A percentile compares a stretch with the other conserved stretches of the same genome.
Evolutionary conservation across 495 filamentous ascomycete genomes (phyloP).

Genomic region (Darksidea phi): DNA sequence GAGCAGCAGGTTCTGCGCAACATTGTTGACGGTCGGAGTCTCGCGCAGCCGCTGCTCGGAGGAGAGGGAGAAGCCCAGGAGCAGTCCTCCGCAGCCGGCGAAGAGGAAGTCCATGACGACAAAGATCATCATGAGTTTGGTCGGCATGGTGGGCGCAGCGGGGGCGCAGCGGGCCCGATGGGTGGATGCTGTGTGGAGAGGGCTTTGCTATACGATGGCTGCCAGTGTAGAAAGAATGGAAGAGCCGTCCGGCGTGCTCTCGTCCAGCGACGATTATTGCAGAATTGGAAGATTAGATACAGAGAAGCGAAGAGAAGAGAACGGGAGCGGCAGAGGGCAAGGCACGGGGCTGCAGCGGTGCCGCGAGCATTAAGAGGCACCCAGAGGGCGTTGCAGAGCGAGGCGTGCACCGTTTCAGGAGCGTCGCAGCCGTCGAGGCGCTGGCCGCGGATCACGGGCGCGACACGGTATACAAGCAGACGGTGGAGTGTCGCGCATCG

Average conservation of each 20-base stretch:
- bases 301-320: conserved; percentile 26
- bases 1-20: conserved; percentile 63
- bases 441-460: conserved; percentile 22
- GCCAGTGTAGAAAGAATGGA: conserved; percentile 17
- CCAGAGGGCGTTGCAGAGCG: conserved; percentile 30
- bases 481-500: conserved; percentile 1
- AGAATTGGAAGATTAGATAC: conserved; percentile 24
- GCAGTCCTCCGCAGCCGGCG: conserved; percentile 59
- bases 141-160: conserved; percentile 29
- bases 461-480: conserved; percentile 14
- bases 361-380: conserved; percentile 32
- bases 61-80: conserved; percentile 62
- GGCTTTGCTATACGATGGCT: not conserved
- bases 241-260: conserved; percentile 35
- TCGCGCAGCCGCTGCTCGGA: conserved; percentile 51
- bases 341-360: conserved; percentile 14
- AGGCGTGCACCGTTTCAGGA: conserved; percentile 31
- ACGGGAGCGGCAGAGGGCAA: conserved; percentile 17
- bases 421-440: conserved; percentile 11
- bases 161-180: too few relatives aligned
- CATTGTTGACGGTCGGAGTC: conserved; percentile 52
- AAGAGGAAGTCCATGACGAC: conserved; percentile 57
- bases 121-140: conserved; percentile 39
- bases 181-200: too few relatives aligned
- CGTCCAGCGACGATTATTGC: conserved; percentile 29